These are phyloP conservation scores for Podaxis mareebaensis DNA, from an alignment of 768 basidiomycete genomes.

Conservation along the genomic window DNA sequence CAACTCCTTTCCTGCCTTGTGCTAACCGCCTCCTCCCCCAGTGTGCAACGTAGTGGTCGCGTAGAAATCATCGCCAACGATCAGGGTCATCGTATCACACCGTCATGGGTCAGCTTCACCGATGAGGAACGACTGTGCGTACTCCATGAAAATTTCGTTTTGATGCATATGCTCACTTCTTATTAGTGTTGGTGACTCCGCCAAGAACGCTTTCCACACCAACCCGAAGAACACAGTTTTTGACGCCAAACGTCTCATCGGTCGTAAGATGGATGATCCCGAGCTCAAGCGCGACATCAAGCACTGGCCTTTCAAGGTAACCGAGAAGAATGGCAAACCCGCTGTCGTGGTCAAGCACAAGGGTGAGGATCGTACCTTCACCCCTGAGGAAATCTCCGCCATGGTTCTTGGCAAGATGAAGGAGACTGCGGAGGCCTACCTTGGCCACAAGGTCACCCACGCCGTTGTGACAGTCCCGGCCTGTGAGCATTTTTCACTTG, in stretches of 20 bases:
- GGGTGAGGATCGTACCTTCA: constrained; percentile 78
- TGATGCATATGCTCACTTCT: not conserved
- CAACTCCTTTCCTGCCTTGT: not conserved
- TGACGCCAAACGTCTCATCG: constrained; percentile 95
- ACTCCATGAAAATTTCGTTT: not conserved
- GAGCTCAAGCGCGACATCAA: constrained; percentile 83
- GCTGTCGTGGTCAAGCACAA: constrained; percentile 76
- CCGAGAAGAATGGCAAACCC: constrained; percentile 82
- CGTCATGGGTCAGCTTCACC: constrained; percentile 82
- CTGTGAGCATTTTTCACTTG: constrained; percentile 47
- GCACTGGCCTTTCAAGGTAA: constrained; percentile 88
- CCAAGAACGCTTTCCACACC: constrained; percentile 93
- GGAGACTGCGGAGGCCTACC: constrained; percentile 98
- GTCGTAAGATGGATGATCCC: constrained; percentile 78
- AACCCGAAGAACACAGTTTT: constrained; percentile 95
- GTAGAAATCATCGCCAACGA: constrained; percentile 92
- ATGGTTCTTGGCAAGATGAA: constrained; percentile 99
- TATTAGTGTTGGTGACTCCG: constrained; percentile 82
- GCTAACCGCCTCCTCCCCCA: constrained; percentile 25
- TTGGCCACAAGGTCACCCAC: constrained; percentile 94
- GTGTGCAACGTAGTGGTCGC: constrained; percentile 82
- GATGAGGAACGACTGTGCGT: constrained; percentile 75
- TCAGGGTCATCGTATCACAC: constrained; percentile 87
- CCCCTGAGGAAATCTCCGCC: constrained; percentile 92
- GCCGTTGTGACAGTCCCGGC: constrained; percentile 98